phyloP scores from a whole-genome alignment of 805 yeast species.

The Metschnikowia gruessii region DNA sequence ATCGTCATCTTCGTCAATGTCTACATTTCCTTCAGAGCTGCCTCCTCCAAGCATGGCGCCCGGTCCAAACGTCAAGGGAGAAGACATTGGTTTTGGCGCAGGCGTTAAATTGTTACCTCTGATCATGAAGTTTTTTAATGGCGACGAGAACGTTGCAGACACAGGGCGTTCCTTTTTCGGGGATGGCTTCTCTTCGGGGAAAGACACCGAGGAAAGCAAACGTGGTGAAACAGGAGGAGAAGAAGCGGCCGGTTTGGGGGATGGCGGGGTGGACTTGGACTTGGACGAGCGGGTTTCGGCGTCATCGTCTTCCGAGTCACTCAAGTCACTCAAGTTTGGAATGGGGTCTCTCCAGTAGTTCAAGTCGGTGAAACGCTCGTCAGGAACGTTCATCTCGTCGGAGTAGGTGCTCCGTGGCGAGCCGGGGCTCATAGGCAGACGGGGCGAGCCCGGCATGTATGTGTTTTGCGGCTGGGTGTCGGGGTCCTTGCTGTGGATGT shows the following conservation, averaged over 20 bases:
- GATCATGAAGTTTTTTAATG: constrained; percentile 41
- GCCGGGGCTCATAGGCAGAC: constrained; percentile 23
- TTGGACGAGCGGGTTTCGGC: constrained; percentile 13
- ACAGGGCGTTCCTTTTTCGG: constrained; percentile 28
- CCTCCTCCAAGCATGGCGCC: constrained; percentile 6
- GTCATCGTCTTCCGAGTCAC: constrained; percentile 46
- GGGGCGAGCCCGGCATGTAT: constrained; percentile 15
- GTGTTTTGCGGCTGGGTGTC: constrained; percentile 6
- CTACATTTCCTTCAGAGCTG: constrained; percentile 6
- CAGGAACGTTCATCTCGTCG: constrained; percentile 35
- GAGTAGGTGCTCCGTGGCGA: constrained; percentile 23
- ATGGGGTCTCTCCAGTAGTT: constrained; percentile 91
- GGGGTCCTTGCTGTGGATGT: constrained; percentile 24
- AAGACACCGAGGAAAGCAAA: not conserved
- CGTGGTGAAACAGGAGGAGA: constrained; percentile 14
- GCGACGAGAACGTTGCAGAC: constrained; percentile 39
- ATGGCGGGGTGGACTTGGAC: constrained; percentile 7
- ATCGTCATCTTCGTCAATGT: constrained; percentile 13
- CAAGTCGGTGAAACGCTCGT: constrained; percentile 75
- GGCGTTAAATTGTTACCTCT: constrained; percentile 27
- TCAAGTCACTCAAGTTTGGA: constrained; percentile 55
- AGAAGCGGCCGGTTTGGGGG: constrained; percentile 5
- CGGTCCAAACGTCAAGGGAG: constrained; percentile 13
- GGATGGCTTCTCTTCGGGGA: not conserved
- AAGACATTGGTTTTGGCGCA: constrained; percentile 27